Base-by-base conservation (phyloP, 1,284 basidiomycete species). In the Termitomyces sp. region DNA sequence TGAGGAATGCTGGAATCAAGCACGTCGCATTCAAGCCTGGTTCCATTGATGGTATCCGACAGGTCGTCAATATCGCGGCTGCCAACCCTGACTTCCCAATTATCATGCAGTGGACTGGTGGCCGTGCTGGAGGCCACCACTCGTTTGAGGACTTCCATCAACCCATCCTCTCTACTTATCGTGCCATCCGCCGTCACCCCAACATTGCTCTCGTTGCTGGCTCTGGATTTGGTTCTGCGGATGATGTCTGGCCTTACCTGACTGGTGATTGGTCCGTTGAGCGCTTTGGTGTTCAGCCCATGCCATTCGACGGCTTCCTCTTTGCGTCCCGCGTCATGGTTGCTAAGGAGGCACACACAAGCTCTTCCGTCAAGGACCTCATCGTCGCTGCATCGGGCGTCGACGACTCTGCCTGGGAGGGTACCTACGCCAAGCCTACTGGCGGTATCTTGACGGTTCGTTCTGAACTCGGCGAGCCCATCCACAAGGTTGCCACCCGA, bases 141-240 rank as follows among this genome's bases (percentile, higher is more conserved):
- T 95, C 92, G 10, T 98, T 88, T 71, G 97, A 99, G 72, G 97
- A 99, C 72, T 95, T 98, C 84, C 95, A 98, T 70, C 93, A 97
- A 71, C 96, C 97, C 0, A 86, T 99, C 64, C 77, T 99, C 43
- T 75, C 86, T 45, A 98, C 95, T 0, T 99, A 99, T 73, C 80
- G 86, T 46, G 76, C 89, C 19, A 97, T 99, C 68, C 90, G 96
- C 59, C 86, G 90, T 64, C 88, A 95, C 61, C 66, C 80, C 53
- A 99, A 99, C 74, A 88, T 99, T 63, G 81, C 83, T 52, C 88
- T 99, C 59, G 87, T 99, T 51, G 95, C 83, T 56, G 97, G 97
- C n/a, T 97, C 94, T 54, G 96, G 96, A 49, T 98, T 99, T 67
- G 96, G 96, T 66, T 90, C 87, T 47, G 91, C 92, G 10, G 94